Evolutionary conservation across 352 stramenopile species (phyloP).

Genomic region (Thraustotheca clavata): DNA sequence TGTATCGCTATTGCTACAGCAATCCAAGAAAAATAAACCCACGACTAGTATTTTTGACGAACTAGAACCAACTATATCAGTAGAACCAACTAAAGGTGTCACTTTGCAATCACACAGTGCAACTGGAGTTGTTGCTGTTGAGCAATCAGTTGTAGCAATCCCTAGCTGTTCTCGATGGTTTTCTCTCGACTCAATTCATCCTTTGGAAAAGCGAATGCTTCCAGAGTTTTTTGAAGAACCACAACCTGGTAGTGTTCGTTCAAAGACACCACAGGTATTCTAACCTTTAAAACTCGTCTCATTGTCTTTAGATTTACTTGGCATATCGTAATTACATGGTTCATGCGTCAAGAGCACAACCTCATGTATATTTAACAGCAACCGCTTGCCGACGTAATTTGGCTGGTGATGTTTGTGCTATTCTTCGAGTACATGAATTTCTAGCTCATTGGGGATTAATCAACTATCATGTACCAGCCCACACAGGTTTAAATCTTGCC

Average conservation of each 20-base stretch:
- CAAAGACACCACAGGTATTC: slow-evolving; percentile 24
- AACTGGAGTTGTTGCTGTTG: not conserved
- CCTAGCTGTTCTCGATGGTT: slow-evolving; percentile 75
- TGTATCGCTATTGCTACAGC: slow-evolving; percentile 1
- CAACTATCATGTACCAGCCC: slow-evolving; percentile 74
- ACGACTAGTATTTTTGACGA: not conserved
- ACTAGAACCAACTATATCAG: not conserved
- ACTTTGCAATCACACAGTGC: not conserved
- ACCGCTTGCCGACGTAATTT: slow-evolving; percentile 77
- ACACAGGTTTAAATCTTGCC: slow-evolving; percentile 39
- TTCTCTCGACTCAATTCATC: slow-evolving; percentile 60
- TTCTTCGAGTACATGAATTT: slow-evolving; percentile 80
- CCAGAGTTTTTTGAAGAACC: slow-evolving; percentile 65
- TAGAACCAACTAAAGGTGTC: not conserved
- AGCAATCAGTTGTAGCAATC: slow-evolving; percentile 34
- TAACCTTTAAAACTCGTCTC: slow-evolving; percentile 30
- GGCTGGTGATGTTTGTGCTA: slow-evolving; percentile 68
- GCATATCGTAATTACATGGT: slow-evolving; percentile 87
- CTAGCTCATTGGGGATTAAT: slow-evolving; percentile 80
- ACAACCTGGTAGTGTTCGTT: slow-evolving; percentile 22
- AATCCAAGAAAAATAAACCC: not conserved
- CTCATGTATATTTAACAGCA: slow-evolving; percentile 68
- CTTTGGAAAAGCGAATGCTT: slow-evolving; percentile 75
- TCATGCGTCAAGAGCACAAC: slow-evolving; percentile 66
- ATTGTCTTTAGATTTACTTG: slow-evolving; percentile 45